Evolutionary conservation across 2,329 filamentous ascomycete genomes (phyloP).

Genomic region (Microsporum canis): DNA sequence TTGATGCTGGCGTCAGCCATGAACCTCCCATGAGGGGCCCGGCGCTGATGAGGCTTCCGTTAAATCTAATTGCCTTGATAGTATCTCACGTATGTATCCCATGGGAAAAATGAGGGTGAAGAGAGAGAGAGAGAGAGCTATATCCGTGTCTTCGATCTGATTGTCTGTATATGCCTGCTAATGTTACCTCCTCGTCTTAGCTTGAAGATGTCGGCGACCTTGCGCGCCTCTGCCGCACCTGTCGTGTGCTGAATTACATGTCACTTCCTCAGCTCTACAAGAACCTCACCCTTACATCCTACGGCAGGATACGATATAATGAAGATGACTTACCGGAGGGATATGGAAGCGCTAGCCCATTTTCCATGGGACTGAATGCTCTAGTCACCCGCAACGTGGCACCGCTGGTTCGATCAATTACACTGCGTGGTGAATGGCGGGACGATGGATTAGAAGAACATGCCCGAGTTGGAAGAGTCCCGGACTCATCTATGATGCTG

Average conservation of each 20-base stretch:
- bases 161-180: not conserved
- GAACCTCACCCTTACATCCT: slow-evolving; percentile 45
- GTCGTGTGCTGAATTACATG: slow-evolving; percentile 54
- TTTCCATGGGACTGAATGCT: slow-evolving; percentile 52
- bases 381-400: slow-evolving; percentile 47
- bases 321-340: slow-evolving; percentile 46
- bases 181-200: slow-evolving; percentile 22
- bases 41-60: slow-evolving; percentile 37
- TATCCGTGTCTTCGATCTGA: not conserved
- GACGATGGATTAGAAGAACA: slow-evolving; percentile 48
- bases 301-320: slow-evolving; percentile 47
- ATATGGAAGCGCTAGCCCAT: slow-evolving; percentile 51
- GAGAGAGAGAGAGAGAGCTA: not conserved
- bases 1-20: slow-evolving; percentile 20
- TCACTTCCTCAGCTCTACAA: slow-evolving; percentile 50
- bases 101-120: not conserved
- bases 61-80: slow-evolving; percentile 49
- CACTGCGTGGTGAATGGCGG: slow-evolving; percentile 46
- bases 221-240: slow-evolving; percentile 48
- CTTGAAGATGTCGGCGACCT: slow-evolving; percentile 49
- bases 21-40: slow-evolving; percentile 12
- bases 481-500: slow-evolving; percentile 54
- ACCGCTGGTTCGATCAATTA: slow-evolving; percentile 42
- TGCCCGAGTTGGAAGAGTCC: slow-evolving; percentile 45
- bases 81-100: slow-evolving; percentile 39